These are phyloP conservation scores for Aspergillus aculeatus DNA, from an alignment of 2,329 filamentous ascomycete genomes.

Conservation along the genomic window DNA sequence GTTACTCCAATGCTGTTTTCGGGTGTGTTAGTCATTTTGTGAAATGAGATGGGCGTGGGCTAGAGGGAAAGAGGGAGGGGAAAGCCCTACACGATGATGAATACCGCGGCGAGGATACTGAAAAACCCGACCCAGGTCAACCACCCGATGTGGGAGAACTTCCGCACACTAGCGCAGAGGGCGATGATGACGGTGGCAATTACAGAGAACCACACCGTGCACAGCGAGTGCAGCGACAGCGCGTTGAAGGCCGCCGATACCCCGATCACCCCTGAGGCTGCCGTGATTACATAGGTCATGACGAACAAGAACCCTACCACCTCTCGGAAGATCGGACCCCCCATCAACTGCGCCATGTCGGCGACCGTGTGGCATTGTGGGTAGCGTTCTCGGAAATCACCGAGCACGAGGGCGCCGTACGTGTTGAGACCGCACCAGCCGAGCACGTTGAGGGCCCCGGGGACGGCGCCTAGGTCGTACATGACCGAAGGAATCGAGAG, in stretches of 20 bases:
- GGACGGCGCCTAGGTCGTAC: slow-evolving; percentile 19
- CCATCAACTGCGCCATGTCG: slow-evolving; percentile 60
- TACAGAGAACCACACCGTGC: slow-evolving; percentile 59
- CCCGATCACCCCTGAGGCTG: slow-evolving; percentile 59
- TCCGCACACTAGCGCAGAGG: slow-evolving; percentile 53
- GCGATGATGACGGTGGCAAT: slow-evolving; percentile 53
- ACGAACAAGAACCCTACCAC: slow-evolving; percentile 57
- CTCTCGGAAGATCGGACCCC: slow-evolving; percentile 54
- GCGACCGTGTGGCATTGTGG: slow-evolving; percentile 54
- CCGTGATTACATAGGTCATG: slow-evolving; percentile 57
- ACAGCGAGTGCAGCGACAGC: slow-evolving; percentile 57
- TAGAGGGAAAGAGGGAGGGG: neutral
- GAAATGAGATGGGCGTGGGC: neutral
- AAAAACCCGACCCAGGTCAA: slow-evolving; percentile 61
- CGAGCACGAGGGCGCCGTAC: slow-evolving; percentile 46
- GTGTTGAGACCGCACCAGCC: slow-evolving; percentile 43
- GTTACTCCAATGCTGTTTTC: slow-evolving; percentile 54
- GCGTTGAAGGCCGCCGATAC: slow-evolving; percentile 61
- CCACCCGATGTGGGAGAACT: slow-evolving; percentile 61
- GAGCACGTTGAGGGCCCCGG: slow-evolving; percentile 18
- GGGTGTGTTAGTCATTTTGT: neutral
- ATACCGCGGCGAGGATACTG: slow-evolving; percentile 58
- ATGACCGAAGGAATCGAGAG: slow-evolving; percentile 22
- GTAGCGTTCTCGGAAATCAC: slow-evolving; percentile 53
- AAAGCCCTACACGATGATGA: slow-evolving; percentile 51